phyloP scores from a whole-genome alignment of 305 asterid genomes.

The Fraxinus xanthoxyloides region DNA sequence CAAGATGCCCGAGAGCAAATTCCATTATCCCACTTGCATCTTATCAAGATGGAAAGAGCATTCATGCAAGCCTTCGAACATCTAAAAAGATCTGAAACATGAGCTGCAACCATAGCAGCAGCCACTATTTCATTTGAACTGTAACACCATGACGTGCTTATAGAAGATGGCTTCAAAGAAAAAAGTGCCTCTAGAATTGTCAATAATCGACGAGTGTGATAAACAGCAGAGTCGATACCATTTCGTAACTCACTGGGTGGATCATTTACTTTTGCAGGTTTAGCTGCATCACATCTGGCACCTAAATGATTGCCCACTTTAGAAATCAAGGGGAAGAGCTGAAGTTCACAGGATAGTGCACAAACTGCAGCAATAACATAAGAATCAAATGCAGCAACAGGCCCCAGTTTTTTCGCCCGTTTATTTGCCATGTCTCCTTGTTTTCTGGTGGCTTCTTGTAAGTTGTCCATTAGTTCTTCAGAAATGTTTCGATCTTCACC shows the following conservation, averaged over 20 bases:
- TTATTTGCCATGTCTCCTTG: constrained; percentile 42
- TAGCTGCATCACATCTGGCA: constrained; percentile 33
- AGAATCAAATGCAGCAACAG: constrained; percentile 95
- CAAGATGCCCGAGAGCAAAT: constrained; percentile 85
- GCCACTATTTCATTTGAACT: constrained; percentile 96
- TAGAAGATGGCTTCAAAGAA: constrained; percentile 89
- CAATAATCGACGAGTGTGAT: constrained; percentile 81
- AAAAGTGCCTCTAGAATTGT: constrained; percentile 92
- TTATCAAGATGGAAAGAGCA: constrained; percentile 73
- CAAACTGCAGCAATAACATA: constrained; percentile 97
- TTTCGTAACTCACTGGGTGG: constrained; percentile 47
- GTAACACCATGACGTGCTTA: constrained; percentile 87
- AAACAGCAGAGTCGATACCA: constrained; percentile 77
- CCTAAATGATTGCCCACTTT: constrained; percentile 47
- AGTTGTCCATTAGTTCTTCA: constrained; percentile 45
- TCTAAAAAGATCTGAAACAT: constrained; percentile 88
- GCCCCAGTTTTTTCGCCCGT: constrained; percentile 74
- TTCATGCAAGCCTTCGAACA: constrained; percentile 91
- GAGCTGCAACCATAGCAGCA: constrained; percentile 99
- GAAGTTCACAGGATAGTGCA: constrained; percentile 96
- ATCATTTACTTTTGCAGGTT: constrained; percentile 50
- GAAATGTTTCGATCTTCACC: constrained; percentile 46
- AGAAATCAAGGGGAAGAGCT: constrained; percentile 74
- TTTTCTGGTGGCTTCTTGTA: constrained; percentile 36
- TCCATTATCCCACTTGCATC: constrained; percentile 91